These are phyloP conservation scores for Dentiscutata heterogama DNA, from an alignment of 371 early-diverging fungal species.

Conservation along the genomic window DNA sequence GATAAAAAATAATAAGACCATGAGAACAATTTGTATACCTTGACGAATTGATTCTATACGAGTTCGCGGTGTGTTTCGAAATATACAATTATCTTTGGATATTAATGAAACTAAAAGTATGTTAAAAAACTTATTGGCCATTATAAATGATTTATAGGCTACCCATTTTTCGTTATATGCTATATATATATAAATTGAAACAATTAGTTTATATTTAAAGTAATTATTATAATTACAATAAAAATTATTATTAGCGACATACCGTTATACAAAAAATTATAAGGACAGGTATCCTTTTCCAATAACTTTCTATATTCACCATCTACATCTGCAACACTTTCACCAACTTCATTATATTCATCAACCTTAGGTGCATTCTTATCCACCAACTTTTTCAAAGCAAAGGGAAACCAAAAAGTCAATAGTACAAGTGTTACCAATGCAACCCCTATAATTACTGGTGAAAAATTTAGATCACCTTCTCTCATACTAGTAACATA, in stretches of 20 bases:
- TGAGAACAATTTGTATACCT: conserved; percentile 56
- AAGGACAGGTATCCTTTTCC: conserved; percentile 61
- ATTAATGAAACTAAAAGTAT: conserved; percentile 58
- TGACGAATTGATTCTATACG: conserved; percentile 60
- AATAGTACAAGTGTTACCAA: conserved; percentile 50
- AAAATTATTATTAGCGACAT: background rate
- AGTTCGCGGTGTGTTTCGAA: conserved; percentile 53
- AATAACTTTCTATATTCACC: conserved; percentile 59
- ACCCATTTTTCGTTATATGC: conserved; percentile 58
- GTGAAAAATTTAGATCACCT: conserved; percentile 61
- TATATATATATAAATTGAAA: conserved; percentile 21
- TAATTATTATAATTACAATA: no score
- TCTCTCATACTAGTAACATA: conserved; percentile 67
- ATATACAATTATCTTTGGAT: conserved; percentile 69
- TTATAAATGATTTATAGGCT: conserved; percentile 61
- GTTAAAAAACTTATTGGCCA: conserved; percentile 61
- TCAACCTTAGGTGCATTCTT: conserved; percentile 54
- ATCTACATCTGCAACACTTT: conserved; percentile 48
- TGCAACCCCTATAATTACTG: conserved; percentile 62
- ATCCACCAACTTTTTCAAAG: conserved; percentile 55
- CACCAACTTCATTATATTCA: conserved; percentile 56
- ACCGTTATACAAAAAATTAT: conserved; percentile 67
- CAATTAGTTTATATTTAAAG: no score
- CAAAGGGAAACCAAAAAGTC: conserved; percentile 59
- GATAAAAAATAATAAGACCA: conserved; percentile 49